Percentiles rank a stretch among this genome's conserved stretches.
Evolutionary conservation across 2,329 filamentous ascomycete species (phyloP).

Genomic region (Neocatenulostroma microsporum): DNA sequence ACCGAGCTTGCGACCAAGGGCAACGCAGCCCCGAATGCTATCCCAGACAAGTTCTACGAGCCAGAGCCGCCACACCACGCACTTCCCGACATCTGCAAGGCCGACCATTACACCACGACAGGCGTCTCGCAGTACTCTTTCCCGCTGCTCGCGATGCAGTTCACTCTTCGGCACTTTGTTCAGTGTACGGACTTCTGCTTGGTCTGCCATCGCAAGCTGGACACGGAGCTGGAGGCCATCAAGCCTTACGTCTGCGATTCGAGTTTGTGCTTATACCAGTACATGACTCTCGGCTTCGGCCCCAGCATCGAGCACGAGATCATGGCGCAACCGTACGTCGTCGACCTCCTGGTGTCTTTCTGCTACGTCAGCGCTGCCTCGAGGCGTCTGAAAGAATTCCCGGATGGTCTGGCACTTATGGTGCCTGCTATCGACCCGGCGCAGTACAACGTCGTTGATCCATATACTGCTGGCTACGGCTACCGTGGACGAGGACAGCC

Average conservation of each 20-base stretch:
- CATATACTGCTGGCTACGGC: conserved; percentile 1
- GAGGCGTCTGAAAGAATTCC: conserved; percentile 45
- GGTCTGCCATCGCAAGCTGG: conserved; percentile 66
- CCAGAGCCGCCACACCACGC: conserved; percentile 23
- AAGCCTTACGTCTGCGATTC: conserved; percentile 70
- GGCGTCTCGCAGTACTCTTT: conserved; percentile 36
- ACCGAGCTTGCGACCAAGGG: conserved; percentile 17
- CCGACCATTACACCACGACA: conserved; percentile 38
- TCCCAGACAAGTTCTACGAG: conserved; percentile 35
- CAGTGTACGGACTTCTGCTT: conserved; percentile 82
- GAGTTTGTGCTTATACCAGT: conserved; percentile 75
- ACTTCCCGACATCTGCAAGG: conserved; percentile 40
- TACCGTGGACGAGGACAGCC: not conserved
- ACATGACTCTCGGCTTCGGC: conserved; percentile 77
- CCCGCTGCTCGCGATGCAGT: conserved; percentile 60
- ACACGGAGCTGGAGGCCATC: conserved; percentile 58
- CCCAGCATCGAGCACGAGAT: conserved; percentile 82
- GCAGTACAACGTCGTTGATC: conserved; percentile 7
- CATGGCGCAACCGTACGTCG: conserved; percentile 66
- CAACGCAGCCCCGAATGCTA: conserved; percentile 14
- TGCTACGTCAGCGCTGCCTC: conserved; percentile 56
- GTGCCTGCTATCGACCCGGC: conserved; percentile 37
- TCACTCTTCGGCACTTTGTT: conserved; percentile 66
- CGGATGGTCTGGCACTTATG: conserved; percentile 48
- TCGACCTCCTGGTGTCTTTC: conserved; percentile 77